Conservation (phyloP, 192 early-diverging fungal genomes). For the Backusella luteola region DNA sequence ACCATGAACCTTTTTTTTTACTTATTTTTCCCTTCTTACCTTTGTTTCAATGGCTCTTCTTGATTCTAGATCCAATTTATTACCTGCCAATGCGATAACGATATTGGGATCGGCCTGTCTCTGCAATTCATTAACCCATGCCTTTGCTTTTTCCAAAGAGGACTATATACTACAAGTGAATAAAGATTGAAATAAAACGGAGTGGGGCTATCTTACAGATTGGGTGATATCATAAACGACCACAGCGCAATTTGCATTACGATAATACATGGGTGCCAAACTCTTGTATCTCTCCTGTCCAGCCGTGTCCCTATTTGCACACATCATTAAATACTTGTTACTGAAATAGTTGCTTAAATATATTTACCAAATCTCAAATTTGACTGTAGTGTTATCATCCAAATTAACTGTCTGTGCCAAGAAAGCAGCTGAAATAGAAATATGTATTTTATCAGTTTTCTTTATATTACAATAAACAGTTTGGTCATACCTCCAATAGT, state of each 20-base stretch:
- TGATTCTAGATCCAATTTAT: conserved; percentile 62
- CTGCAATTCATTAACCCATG: conserved; percentile 72
- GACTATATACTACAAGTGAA: conserved; percentile 32
- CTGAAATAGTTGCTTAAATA: background rate
- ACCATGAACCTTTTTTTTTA: background rate
- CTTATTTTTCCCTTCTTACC: conserved; percentile 26
- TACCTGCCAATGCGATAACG: conserved; percentile 68
- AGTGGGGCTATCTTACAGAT: conserved; percentile 38
- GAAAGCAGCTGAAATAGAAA: conserved; percentile 51
- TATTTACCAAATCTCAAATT: conserved; percentile 88
- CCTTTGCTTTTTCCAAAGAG: conserved; percentile 65
- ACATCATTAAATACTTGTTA: background rate
- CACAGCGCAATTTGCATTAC: conserved; percentile 69
- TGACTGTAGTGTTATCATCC: conserved; percentile 83
- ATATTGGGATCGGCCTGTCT: conserved; percentile 69
- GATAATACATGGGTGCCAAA: conserved; percentile 75
- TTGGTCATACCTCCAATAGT: conserved; percentile 78
- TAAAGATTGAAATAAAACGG: background rate
- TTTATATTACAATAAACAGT: background rate
- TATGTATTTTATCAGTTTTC: background rate
- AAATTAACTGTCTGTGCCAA: conserved; percentile 80
- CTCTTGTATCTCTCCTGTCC: conserved; percentile 75
- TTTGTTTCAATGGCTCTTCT: conserved; percentile 71
- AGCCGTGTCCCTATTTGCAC: conserved; percentile 61
- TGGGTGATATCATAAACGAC: conserved; percentile 79